Evolutionary conservation across 1,284 basidiomycete genomes (phyloP), one percentile per base, ranked within the genome.

Genomic region (Cryptococcus neoformans): DNA sequence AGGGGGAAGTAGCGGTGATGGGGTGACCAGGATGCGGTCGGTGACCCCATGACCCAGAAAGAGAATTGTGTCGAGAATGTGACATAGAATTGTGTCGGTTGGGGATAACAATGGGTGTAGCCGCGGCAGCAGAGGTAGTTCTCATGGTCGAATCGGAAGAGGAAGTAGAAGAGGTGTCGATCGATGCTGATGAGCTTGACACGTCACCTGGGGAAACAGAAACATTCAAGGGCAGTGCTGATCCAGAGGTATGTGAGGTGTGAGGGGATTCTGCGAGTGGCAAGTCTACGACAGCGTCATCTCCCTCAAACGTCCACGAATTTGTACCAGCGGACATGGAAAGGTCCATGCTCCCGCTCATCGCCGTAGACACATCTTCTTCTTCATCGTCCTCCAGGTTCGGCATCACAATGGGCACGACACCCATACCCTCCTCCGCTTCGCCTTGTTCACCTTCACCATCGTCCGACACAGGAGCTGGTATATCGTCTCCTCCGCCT

Each of bases 271-370:
- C 21, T 21, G 72, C 62, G 0, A 68, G 68, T 1, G 74, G 75
- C 40, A 76, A 54, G 56, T 73, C 73, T 42, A 73, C 72, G 12
- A 68, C 73, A 6, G 60, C 62, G 41, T 68, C 64, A 42, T 67
- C 65, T 36, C 72, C 74, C 3, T 64, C 62, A 56, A 74, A 72
- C 4, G 63, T 67, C 72, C 72, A 75, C 4, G 54, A 60, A 45
- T 53, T 58, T 21, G 52, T 54, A 6, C 46, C 55, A 14, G 42
- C 51, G 17, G 52, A 49, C 56, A 55, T 56, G 21, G 46, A 53
- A 48, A 59, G 49, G 28, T 46, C 41, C 46, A 53, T 40, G 46
- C 45, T 16, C 49, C 51, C 50, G 56, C 40, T 60, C 48, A 21
- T 59, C 56, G 7, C 47, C 10, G 37, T 12, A n/a, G 47, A 6